phyloP scores from a whole-genome alignment of 768 basidiomycete species.

The Strobilomyces echinocephalus region DNA sequence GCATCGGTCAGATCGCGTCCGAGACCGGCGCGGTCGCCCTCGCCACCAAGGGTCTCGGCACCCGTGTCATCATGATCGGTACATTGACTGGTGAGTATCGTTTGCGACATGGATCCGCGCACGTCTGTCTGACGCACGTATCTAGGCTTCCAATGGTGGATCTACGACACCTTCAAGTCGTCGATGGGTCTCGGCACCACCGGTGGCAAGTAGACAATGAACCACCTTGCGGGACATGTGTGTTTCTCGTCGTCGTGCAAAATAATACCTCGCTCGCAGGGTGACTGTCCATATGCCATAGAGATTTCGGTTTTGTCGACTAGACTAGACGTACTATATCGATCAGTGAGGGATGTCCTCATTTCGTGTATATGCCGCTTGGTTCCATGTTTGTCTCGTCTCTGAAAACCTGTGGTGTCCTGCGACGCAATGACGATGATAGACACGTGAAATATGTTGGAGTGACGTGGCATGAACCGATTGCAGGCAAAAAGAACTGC shows the following conservation, averaged over 20 bases:
- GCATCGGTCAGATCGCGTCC: slow-evolving; percentile 59
- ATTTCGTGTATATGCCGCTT: background rate
- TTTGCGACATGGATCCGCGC: background rate
- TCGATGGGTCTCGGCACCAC: slow-evolving; percentile 84
- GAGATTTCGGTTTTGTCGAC: background rate
- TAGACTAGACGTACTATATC: slow-evolving; percentile 11
- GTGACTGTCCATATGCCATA: slow-evolving; percentile 13
- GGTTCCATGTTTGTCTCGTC: background rate
- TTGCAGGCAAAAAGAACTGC: background rate
- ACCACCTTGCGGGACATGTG: background rate
- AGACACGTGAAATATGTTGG: background rate
- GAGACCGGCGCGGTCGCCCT: slow-evolving; percentile 65
- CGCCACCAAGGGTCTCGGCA: slow-evolving; percentile 82
- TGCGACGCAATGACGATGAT: slow-evolving; percentile 1
- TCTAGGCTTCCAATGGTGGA: slow-evolving; percentile 89
- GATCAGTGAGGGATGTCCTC: background rate
- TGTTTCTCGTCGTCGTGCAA: background rate
- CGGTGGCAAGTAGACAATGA: slow-evolving; percentile 67
- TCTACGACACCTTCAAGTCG: slow-evolving; percentile 84
- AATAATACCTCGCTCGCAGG: slow-evolving; percentile 16
- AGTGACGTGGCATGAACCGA: background rate
- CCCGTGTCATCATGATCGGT: slow-evolving; percentile 83
- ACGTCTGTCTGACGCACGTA: slow-evolving; percentile 10
- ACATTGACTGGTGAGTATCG: slow-evolving; percentile 39
- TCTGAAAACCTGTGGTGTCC: background rate